A percentile compares a stretch with the other conserved stretches of the same genome.
phyloP scores from a whole-genome alignment of 352 stramenopile genomes.

The Phytophthora cryptogea region DNA sequence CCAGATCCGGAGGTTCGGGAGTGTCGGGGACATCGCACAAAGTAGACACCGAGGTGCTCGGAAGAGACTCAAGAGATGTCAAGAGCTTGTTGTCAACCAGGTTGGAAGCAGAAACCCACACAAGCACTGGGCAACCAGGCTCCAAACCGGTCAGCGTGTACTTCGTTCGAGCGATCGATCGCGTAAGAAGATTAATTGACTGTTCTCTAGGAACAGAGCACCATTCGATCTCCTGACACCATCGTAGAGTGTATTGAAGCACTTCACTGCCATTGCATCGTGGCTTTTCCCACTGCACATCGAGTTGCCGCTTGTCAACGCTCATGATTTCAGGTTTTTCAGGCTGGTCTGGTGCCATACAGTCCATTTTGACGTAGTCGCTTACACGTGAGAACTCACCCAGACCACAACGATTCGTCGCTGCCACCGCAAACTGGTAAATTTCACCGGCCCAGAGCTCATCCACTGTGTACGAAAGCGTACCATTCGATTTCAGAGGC shows the following conservation, averaged over 20 bases:
- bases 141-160: conserved; percentile 47
- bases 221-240: conserved; percentile 37
- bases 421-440: conserved; percentile 75
- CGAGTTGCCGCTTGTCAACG: conserved; percentile 44
- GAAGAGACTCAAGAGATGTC: conserved; percentile 47
- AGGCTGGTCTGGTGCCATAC: conserved; percentile 57
- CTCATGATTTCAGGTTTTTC: conserved; percentile 34
- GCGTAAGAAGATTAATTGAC: conserved; percentile 44
- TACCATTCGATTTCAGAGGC: not conserved
- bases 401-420: conserved; percentile 67
- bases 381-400: conserved; percentile 65
- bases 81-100: conserved; percentile 61
- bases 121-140: conserved; percentile 41
- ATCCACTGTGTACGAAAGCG: conserved; percentile 41
- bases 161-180: conserved; percentile 51
- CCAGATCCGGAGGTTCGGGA: conserved; percentile 30
- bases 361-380: conserved; percentile 78
- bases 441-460: conserved; percentile 69
- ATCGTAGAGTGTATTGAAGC: conserved; percentile 69
- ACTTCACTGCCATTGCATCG: conserved; percentile 73
- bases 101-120: conserved; percentile 66
- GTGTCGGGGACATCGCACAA: conserved; percentile 57
- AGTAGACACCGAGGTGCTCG: conserved; percentile 39
- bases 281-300: conserved; percentile 60
- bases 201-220: conserved; percentile 3